Evolutionary conservation across 306 rosid genomes (phyloP), one percentile per base, ranked within the genome.

Genomic region (Dalbergia cochinchinensis): DNA sequence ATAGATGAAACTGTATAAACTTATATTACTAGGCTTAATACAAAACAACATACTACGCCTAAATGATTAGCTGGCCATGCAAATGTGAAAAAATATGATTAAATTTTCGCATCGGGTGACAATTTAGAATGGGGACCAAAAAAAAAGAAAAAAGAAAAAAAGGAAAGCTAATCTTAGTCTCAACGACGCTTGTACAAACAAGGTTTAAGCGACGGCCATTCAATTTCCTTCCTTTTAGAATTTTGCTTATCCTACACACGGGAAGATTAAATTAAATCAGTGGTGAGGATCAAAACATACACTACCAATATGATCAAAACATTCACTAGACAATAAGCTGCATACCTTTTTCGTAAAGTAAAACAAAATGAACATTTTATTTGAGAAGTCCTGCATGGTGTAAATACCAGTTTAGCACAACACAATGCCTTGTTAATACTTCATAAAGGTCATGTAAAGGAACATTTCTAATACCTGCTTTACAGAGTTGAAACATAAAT

Each of bases 141-240:
- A 5, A n/a, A n/a, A n/a, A n/a, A n/a, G n/a, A n/a, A n/a, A n/a
- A n/a, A n/a, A n/a, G n/a, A 15, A 54, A 54, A n/a, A 18, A n/a
- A 16, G 13, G 26, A 6, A 47, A 1, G 14, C 9, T 4, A n/a
- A 26, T 0, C 53, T 18, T 66, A 31, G 34, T 70, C 85, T 90
- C 85, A 95, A 9, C 98, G 90, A 16, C 99, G 97, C 93, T 95
- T 95, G 76, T 95, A 95, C 85, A 95, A 16, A 84, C 98, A 95
- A 58, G 98, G 97, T 84, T 95, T 95, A 76, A 95, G 86, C 74
- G 79, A 81, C 5, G 99, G 96, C 99, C 99, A 95, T 45, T 90
- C 92, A 48, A 90, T 85, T 31, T 88, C 92, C 82, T 86, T 85
- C 83, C 65, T 71, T 77, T 80, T 71, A 5, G 81, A 87, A 63